Evolutionary conservation across 2,329 filamentous ascomycete species (phyloP), one percentile per base, ranked within the genome.

Genomic region (Fusarium marasasianum): DNA sequence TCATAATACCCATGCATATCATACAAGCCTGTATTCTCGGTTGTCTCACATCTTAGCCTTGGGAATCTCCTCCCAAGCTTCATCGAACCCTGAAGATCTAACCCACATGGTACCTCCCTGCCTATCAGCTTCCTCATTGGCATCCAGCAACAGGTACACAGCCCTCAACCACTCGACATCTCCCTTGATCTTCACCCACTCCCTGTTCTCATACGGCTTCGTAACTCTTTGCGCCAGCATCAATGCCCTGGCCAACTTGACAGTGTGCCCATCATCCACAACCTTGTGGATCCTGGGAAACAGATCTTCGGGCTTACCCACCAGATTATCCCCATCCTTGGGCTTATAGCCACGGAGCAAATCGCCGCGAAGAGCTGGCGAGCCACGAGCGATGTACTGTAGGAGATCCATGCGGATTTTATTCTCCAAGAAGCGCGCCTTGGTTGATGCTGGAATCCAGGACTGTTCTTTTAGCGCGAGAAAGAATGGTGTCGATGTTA

Each of bases 201-300:
- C 81, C 63, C 80, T 83, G 31, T 84, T 80, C 18, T 80, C 77
- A 74, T 84, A 92, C 45, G 81, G 80, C 73, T 79, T 76, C 58
- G 86, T 88, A 3, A 87, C 78, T 38, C 85, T 79, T 79, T 92
- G 86, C 3, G 90, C 94, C 76, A 94, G 82, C 8, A 88, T 88
- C 24, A 96, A 81, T 4, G 94, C 91, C 38, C 95, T 86, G 13
- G 92, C 86, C 10, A 97, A 83, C 82, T 98, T 98, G 61, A 91
- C 86, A 15, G 90, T 87, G 82, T 98, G 96, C 0, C 95, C 95
- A 81, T 98, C 95, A 74, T 98, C 95, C 1, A 87, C 78, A 40
- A 88, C 78, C 15, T 72, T 69, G 66, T 86, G 84, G 24, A 91
- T 80, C 15, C 86, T 82, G 3, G 84, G 79, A 12, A 89, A 80